Conservation (phyloP, 495 filamentous ascomycete genomes). For the Talaromyces adpressus region DNA sequence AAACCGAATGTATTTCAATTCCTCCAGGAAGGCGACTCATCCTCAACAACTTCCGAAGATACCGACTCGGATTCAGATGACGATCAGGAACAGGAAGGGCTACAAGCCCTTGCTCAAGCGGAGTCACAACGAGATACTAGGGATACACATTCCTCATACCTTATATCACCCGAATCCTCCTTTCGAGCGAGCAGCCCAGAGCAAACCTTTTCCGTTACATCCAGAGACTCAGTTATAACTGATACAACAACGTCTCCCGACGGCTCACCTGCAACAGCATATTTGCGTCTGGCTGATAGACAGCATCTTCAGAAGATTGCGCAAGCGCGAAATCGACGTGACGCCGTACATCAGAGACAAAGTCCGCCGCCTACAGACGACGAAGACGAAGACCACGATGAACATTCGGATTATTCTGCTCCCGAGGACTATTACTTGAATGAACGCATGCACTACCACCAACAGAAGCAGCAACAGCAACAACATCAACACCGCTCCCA, state of each 20-base stretch:
- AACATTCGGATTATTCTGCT: slow-evolving; percentile 12
- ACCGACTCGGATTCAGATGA: slow-evolving; percentile 12
- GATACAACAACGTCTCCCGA: slow-evolving; percentile 20
- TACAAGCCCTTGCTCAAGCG: slow-evolving; percentile 2
- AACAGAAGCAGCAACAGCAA: neutral
- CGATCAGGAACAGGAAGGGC: slow-evolving; percentile 11
- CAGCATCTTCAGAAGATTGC: slow-evolving; percentile 9
- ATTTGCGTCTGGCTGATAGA: slow-evolving; percentile 22
- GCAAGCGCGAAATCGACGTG: slow-evolving; percentile 16
- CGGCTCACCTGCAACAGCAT: slow-evolving; percentile 16
- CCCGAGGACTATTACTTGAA: slow-evolving; percentile 26
- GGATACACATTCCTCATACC: slow-evolving; percentile 5
- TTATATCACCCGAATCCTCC: slow-evolving; percentile 12
- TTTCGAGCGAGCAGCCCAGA: slow-evolving; percentile 13
- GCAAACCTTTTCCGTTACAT: slow-evolving; percentile 18
- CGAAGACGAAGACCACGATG: slow-evolving; percentile 11
- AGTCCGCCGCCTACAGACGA: slow-evolving; percentile 12
- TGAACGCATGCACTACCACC: slow-evolving; percentile 3
- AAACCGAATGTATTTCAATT: slow-evolving; percentile 38
- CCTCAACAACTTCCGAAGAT: slow-evolving; percentile 12
- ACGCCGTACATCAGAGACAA: slow-evolving; percentile 11
- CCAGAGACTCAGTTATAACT: slow-evolving; percentile 14
- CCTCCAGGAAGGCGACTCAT: slow-evolving; percentile 24
- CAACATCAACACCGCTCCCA: neutral
- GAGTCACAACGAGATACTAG: slow-evolving; percentile 9